A percentile compares a stretch with the other conserved stretches of the same genome.
Evolutionary conservation across 495 filamentous ascomycete genomes (phyloP).

Genomic region (Neurospora africana): DNA sequence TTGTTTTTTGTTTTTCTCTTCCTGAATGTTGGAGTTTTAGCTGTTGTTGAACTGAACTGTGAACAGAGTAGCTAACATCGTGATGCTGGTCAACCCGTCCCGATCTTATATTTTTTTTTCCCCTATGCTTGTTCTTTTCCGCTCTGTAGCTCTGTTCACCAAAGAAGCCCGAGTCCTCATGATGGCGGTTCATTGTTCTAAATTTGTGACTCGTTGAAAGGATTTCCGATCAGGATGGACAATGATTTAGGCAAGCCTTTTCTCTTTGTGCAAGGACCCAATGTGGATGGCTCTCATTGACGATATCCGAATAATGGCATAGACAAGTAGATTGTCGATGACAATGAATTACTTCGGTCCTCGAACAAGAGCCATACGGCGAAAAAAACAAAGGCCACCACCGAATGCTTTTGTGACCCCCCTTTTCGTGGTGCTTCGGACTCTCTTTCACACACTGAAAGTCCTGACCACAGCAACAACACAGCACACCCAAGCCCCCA

Average conservation of each 20-base stretch:
- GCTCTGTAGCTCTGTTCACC: neutral
- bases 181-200: neutral
- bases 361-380: neutral
- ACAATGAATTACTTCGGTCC: neutral
- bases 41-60: neutral
- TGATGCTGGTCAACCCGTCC: neutral
- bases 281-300: neutral
- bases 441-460: neutral
- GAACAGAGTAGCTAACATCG: neutral
- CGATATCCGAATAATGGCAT: neutral
- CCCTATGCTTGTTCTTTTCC: neutral
- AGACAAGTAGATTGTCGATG: neutral
- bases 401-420: neutral
- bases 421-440: neutral
- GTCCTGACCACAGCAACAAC: neutral
- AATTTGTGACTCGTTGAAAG: neutral
- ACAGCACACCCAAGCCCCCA: constrained; percentile 5
- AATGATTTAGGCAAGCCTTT: neutral
- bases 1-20: neutral
- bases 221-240: neutral
- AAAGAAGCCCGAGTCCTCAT: neutral
- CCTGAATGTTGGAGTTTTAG: neutral
- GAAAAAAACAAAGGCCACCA: neutral
- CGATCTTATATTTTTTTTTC: neutral
- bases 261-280: neutral